Conservation (phyloP, 139 green algal genomes). For the Coelastrella sp. region DNA sequence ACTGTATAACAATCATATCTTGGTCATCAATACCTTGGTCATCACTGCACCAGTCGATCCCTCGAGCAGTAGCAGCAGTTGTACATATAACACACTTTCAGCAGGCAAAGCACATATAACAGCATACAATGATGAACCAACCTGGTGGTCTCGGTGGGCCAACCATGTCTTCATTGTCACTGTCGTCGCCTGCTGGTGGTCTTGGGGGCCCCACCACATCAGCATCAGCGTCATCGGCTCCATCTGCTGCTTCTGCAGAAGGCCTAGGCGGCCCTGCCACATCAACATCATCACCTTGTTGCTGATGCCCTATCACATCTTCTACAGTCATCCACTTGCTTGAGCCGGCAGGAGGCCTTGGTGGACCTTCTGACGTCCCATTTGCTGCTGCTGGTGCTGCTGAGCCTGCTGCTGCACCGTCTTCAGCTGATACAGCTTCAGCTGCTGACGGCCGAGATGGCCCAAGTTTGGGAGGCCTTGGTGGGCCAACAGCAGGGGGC, state of each 20-base stretch:
- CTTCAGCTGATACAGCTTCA: too few relatives aligned
- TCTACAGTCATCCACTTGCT: slow-evolving; percentile 7
- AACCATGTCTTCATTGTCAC: not conserved
- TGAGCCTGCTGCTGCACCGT: not conserved
- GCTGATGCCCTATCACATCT: slow-evolving; percentile 30
- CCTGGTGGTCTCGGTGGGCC: slow-evolving; percentile 8
- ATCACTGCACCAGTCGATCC: too few relatives aligned
- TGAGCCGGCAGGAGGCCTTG: not conserved
- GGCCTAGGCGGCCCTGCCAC: slow-evolving; percentile 40
- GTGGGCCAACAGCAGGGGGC: slow-evolving; percentile 23
- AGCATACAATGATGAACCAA: not conserved
- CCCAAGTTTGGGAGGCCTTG: too few relatives aligned
- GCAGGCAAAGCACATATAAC: too few relatives aligned
- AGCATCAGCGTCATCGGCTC: not conserved
- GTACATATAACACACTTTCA: too few relatives aligned
- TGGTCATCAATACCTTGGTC: too few relatives aligned
- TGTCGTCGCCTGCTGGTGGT: slow-evolving; percentile 12
- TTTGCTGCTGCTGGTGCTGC: not conserved
- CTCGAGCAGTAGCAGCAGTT: too few relatives aligned
- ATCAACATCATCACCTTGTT: not conserved
- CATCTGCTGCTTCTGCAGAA: not conserved
- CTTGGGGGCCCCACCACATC: slow-evolving; percentile 29
- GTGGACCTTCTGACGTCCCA: not conserved
- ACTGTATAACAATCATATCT: too few relatives aligned
- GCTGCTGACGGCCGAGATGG: too few relatives aligned